phyloP scores from a whole-genome alignment of 176 grass and related monocot genomes.

The Carex pumila region DNA sequence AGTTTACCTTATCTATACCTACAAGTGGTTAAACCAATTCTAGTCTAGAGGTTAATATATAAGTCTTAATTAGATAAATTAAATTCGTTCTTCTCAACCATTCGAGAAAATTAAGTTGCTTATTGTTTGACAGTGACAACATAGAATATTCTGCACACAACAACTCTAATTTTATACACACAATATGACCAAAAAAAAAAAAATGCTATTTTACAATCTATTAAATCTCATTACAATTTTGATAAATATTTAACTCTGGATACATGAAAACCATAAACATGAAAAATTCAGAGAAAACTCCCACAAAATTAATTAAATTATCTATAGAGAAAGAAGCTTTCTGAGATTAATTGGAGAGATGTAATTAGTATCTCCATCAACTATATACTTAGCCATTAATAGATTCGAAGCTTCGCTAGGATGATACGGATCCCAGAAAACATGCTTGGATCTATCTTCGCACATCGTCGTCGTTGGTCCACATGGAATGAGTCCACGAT shows the following conservation, averaged over 20 bases:
- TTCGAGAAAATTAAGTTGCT: background rate
- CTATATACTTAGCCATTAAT: slow-evolving; percentile 62
- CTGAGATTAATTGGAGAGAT: slow-evolving; percentile 78
- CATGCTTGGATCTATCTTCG: slow-evolving; percentile 30
- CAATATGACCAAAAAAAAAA: background rate
- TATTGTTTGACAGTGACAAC: background rate
- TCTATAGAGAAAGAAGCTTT: slow-evolving; percentile 50
- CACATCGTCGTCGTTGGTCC: slow-evolving; percentile 69
- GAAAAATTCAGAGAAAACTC: background rate
- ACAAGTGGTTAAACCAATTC: background rate
- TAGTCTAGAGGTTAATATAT: background rate
- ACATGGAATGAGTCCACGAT: slow-evolving; percentile 65
- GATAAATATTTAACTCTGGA: background rate
- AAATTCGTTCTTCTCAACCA: background rate
- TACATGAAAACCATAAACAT: background rate
- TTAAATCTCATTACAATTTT: background rate
- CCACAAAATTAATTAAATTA: background rate
- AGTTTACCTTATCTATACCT: background rate
- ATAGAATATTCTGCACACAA: too few relatives aligned
- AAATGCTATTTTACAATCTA: background rate
- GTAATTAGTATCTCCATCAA: slow-evolving; percentile 70
- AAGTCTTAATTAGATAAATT: background rate
- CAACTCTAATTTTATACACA: too few relatives aligned
- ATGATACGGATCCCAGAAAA: slow-evolving; percentile 95
- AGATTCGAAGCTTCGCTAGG: slow-evolving; percentile 80